Evolutionary conservation across 148 eudicot species (phyloP).

Genomic region (Camellia granthamiana): DNA sequence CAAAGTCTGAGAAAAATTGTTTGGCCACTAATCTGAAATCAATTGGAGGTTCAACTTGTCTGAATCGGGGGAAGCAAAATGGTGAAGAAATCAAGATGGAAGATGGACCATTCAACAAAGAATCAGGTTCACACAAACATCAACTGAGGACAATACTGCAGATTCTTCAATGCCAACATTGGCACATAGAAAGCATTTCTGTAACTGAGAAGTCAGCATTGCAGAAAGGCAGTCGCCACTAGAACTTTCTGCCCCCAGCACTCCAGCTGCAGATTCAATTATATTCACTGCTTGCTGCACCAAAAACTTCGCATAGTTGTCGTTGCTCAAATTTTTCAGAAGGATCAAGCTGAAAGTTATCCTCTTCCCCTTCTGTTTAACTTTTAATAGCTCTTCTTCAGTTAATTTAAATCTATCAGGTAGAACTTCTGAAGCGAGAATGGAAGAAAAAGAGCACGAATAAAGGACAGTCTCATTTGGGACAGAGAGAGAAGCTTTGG

Average conservation of each 20-base stretch:
- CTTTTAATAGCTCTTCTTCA: constrained; percentile 62
- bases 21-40: constrained; percentile 85
- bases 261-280: constrained; percentile 82
- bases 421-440: constrained; percentile 53
- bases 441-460: constrained; percentile 54
- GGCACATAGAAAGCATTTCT: constrained; percentile 39
- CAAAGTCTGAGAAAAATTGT: constrained; percentile 73
- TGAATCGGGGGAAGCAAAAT: constrained; percentile 76
- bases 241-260: constrained; percentile 69
- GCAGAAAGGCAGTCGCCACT: constrained; percentile 55
- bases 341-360: constrained; percentile 25
- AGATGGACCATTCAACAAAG: constrained; percentile 88
- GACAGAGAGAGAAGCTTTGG: constrained; percentile 46
- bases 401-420: constrained; percentile 61
- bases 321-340: constrained; percentile 26
- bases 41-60: constrained; percentile 64
- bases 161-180: constrained; percentile 42
- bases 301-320: constrained; percentile 33
- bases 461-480: constrained; percentile 36
- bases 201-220: constrained; percentile 66
- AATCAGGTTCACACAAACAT: constrained; percentile 79
- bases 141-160: constrained; percentile 35
- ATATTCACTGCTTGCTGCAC: constrained; percentile 54
- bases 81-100: constrained; percentile 89
- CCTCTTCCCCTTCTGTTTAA: constrained; percentile 38